Base-by-base conservation (phyloP, 1,284 basidiomycete genomes). In the Anthracocystis panici-leucophaei region DNA sequence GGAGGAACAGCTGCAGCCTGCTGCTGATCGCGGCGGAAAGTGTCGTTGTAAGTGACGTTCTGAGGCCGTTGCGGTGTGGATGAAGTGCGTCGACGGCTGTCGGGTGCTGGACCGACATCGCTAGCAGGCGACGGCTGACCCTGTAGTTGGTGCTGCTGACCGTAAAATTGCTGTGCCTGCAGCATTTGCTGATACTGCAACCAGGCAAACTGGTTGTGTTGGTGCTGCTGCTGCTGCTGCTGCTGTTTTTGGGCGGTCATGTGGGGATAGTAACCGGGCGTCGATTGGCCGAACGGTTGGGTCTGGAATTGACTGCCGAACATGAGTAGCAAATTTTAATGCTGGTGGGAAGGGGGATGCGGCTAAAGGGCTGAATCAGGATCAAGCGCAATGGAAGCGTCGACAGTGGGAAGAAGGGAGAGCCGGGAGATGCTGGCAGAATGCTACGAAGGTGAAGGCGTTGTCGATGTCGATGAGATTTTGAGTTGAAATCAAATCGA, bases 171-270 rank as follows among this genome's bases (percentile, higher is more conserved):
- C 46, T 72, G 72, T 12, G 79, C 73, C 33, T 78, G 77, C 48
- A 81, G 51, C 78, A 80, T 80, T 51, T 81, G 78, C 61, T 81
- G 79, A 48, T 81, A 81, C 40, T 79, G 78, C 51, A 73, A 54
- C 79, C 79, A 81, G 33, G 79, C 75, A 51, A 74, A 74, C 12
- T 80, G 78, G 25, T 73, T 78, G 1, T 78, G 71, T 33, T 74
- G 70, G 18, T 65, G 62, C 4, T 74, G 70, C 21, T 72, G 63
- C 11, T 65, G 70, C 14, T 77, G 77, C 27, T 67, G 70, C 33
- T 73, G 71, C 38, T 74, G 71, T 45, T 69, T 62, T 56, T 63
- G 69, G 14, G 56, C 31, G 21, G 65, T 59, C 60, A 67, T 63
- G 54, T 75, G 75, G 9, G 72, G 64, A 67, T 64, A 78, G 64